These are phyloP conservation scores for Suaeda aralocaspica DNA, from an alignment of 148 eudicot genomes.

Conservation along the genomic window DNA sequence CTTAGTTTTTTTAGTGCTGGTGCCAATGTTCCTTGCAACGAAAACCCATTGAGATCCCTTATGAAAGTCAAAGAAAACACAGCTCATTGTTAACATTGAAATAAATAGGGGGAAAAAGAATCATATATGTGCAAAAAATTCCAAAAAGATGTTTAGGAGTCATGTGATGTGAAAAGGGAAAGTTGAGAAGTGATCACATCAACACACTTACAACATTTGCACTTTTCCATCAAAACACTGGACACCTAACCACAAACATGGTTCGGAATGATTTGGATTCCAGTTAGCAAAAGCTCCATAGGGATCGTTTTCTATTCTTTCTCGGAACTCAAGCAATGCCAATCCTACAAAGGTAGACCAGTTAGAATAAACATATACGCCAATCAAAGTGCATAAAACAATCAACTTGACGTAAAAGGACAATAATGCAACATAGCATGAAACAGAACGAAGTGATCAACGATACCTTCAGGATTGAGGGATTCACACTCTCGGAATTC, in stretches of 20 bases:
- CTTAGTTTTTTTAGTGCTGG: slow-evolving; percentile 37
- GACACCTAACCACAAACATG: slow-evolving; percentile 46
- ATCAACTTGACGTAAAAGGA: too few species aligned
- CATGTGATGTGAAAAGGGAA: neutral
- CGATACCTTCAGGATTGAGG: slow-evolving; percentile 40
- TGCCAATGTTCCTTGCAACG: slow-evolving; percentile 37
- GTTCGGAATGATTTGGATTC: slow-evolving; percentile 36
- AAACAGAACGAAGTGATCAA: neutral
- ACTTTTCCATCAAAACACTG: slow-evolving; percentile 39
- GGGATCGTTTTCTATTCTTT: slow-evolving; percentile 40
- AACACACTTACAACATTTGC: slow-evolving; percentile 37
- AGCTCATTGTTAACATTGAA: too few species aligned
- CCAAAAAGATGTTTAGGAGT: too few species aligned
- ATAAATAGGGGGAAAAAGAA: neutral
- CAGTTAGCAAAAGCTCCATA: slow-evolving; percentile 38
- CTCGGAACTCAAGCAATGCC: slow-evolving; percentile 42
- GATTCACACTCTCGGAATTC: slow-evolving; percentile 42
- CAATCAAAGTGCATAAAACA: too few species aligned
- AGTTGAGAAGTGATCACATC: neutral
- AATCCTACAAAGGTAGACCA: slow-evolving; percentile 24
- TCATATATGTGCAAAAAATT: neutral
- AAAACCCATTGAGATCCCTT: slow-evolving; percentile 43
- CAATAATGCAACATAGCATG: too few species aligned
- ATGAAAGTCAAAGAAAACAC: slow-evolving; percentile 1
- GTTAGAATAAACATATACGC: neutral